Conservation (phyloP, 148 eudicot species). For the Rhododendron molle region DNA sequence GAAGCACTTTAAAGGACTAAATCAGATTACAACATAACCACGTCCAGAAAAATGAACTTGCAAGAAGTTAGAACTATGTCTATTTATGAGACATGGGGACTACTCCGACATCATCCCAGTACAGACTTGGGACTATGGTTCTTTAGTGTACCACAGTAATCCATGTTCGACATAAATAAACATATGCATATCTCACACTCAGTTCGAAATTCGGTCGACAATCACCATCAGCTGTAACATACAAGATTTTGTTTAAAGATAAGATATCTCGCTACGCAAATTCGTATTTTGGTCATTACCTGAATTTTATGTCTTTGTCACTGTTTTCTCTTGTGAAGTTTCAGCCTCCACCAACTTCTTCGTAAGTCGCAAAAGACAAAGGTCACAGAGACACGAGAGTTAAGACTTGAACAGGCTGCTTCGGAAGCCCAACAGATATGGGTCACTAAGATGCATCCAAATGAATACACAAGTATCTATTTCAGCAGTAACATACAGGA, state of each 20-base stretch:
- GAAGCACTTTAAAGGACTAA: conserved; percentile 1
- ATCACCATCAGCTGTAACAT: background rate
- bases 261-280: background rate
- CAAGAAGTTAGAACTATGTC: background rate
- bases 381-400: conserved; percentile 2
- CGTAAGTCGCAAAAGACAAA: conserved; percentile 7
- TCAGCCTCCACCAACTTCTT: conserved; percentile 4
- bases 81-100: background rate
- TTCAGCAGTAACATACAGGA: background rate
- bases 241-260: background rate
- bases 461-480: conserved; percentile 7
- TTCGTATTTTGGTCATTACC: background rate
- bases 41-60: background rate
- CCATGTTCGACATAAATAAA: background rate
- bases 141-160: background rate
- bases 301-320: conserved; percentile 6
- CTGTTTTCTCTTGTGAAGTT: conserved; percentile 1
- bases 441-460: conserved; percentile 7
- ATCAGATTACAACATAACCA: background rate
- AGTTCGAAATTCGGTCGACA: background rate
- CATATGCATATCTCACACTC: background rate
- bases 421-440: conserved; percentile 4
- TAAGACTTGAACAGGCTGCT: conserved; percentile 5
- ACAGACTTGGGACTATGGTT: background rate
- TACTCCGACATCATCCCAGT: background rate